Evolutionary conservation across 2,329 filamentous ascomycete genomes (phyloP), one percentile per base, ranked within the genome.

Genomic region (Alternaria viburni): DNA sequence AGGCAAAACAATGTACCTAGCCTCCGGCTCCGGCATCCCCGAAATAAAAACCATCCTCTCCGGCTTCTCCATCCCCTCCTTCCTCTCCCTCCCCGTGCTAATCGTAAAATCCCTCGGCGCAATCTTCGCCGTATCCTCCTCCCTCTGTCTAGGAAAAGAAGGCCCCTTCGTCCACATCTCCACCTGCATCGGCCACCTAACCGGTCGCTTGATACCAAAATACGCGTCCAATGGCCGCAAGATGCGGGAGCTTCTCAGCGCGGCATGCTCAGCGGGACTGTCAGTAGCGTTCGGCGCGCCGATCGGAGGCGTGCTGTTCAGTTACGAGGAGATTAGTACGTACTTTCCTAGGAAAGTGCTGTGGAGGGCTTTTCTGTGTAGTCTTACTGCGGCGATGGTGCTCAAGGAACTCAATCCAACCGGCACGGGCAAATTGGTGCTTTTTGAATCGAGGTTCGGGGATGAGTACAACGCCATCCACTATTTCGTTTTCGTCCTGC

Each of bases 261-360:
- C 86, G 4, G 85, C 86, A 3, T 88, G 86, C 65, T 86, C 87
- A 0, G 81, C 86, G 12, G 88, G 87, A 2, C 74, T 89, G 51
- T 86, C 84, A 17, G 87, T 89, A 0, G 87, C 87, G 0, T 89
- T 89, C 67, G 87, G 87, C 6, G 87, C 87, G 19, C 88, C 87
- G 0, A 88, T 89, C 55, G 87, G 87, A 1, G 87, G 87, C 9
- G 87, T 89, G 0, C 77, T 89, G 5, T 89, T 89, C 73, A 85
- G 83, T 47, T 88, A 88, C 47, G 70, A 84, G 77, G 87, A 89
- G 77, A 87, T 89, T 64, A 85, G 82, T 65, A 88, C 86, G 0
- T 88, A 88, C 62, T 89, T 89, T 57, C 87, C 86, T 0, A 79
- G 85, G 2, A 86, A 85, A 65, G 84, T 86, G n/a, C 81, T 89